A percentile compares a stretch with the other conserved stretches of the same genome.
phyloP scores from a whole-genome alignment of 768 basidiomycete species.

The Rhodotorula taiwanensis region DNA sequence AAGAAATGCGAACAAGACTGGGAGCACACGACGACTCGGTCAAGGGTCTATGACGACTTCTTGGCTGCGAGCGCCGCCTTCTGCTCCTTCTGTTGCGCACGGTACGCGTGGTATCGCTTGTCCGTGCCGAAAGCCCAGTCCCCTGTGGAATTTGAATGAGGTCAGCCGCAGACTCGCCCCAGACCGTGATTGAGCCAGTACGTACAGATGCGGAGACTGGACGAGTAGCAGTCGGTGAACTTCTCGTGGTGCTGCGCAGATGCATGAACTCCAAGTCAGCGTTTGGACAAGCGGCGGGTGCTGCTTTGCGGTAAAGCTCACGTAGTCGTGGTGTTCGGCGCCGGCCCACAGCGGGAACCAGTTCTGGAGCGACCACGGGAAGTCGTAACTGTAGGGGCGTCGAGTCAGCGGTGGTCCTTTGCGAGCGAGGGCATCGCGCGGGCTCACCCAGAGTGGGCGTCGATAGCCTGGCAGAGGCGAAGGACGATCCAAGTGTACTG shows the following conservation, averaged over 20 bases:
- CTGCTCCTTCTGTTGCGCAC: slow-evolving; percentile 43
- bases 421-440: not conserved
- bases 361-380: slow-evolving; percentile 94
- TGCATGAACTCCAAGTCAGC: no score
- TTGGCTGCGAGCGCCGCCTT: not conserved
- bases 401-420: not conserved
- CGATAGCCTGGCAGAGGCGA: slow-evolving; percentile 92
- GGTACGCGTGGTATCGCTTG: slow-evolving; percentile 75
- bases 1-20: no score
- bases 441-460: slow-evolving; percentile 73
- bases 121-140: slow-evolving; percentile 87
- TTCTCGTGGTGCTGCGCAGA: slow-evolving; percentile 53
- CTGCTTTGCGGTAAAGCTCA: slow-evolving; percentile 42
- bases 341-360: slow-evolving; percentile 94
- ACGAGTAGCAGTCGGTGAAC: slow-evolving; percentile 59
- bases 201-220: slow-evolving; percentile 41
- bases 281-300: no score
- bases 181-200: no score
- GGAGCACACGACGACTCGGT: no score
- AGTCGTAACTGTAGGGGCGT: slow-evolving; percentile 58
- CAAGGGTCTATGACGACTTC: not conserved
- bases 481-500: slow-evolving; percentile 82
- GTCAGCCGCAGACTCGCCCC: not conserved
- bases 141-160: slow-evolving; percentile 4
- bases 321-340: slow-evolving; percentile 48